Base-by-base conservation (phyloP, 2,329 filamentous ascomycete genomes). In the Diaporthe helianthi region DNA sequence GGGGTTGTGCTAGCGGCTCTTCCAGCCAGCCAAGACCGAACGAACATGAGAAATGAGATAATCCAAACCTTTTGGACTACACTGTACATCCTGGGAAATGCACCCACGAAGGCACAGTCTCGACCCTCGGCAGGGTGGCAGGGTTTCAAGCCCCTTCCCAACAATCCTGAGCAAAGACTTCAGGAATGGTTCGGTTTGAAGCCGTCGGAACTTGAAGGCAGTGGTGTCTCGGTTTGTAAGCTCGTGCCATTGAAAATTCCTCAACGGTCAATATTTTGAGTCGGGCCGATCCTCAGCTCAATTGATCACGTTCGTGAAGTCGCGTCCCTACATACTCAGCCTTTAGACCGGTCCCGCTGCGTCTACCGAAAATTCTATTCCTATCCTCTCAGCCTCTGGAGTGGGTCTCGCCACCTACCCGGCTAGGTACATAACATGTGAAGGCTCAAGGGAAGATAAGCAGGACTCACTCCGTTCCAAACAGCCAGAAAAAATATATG, bases 201-300 rank as follows among this genome's bases (percentile, higher is more conserved):
- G n/a, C 41, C 58, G 29, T 17, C 26, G 26, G 13, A 19, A 24
- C n/a, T n/a, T n/a, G n/a, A n/a, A 36, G 58, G 24, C 29, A 24
- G 15, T 29, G 19, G 19, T 24, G 58, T 9, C 41, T 33, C 26
- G 26, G 26, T 15, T 5, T n/a, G n/a, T n/a, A n/a, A 31, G 26
- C 26, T 41, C 41, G 58, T 33, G n/a, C 55, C 26, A n/a, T 61
- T 47, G 55, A 4, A 17, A 13, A 22, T 15, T 26, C 19, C 33
- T 33, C 26, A 31, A 10, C 13, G 38, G 55, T 41, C 38, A 15
- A 46, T 15, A 13, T 33, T 47, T 17, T 31, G 41, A 31, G 41
- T 47, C 58, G 47, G 41, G 41, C 58, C 41, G 58, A 61, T 49
- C 44, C 5, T n/a, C 58, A 63, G 29, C 44, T 49, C 44, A n/a